phyloP scores from a whole-genome alignment of 257 asterid species.

The Solanum chiquidenum region DNA sequence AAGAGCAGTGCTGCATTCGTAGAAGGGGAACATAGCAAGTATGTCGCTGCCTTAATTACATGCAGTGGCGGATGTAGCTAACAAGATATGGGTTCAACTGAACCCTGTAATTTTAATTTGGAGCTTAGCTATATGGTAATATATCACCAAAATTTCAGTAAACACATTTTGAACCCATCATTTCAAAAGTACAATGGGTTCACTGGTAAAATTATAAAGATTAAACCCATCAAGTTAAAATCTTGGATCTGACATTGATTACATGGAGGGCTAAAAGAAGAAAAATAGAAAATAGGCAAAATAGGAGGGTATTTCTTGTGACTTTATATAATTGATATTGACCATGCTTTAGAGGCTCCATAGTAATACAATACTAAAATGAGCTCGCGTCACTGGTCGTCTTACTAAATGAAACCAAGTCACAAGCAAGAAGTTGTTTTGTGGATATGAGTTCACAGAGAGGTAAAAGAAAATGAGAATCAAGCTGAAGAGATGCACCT shows the following conservation, averaged over 20 bases:
- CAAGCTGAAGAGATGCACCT: background rate
- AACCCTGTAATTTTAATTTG: background rate
- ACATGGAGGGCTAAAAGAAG: background rate
- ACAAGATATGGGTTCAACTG: background rate
- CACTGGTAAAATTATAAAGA: background rate
- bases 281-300: background rate
- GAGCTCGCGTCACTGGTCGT: background rate
- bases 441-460: background rate
- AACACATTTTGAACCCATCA: background rate
- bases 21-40: background rate
- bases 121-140: background rate
- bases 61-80: background rate
- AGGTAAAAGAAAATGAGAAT: background rate
- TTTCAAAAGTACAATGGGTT: background rate
- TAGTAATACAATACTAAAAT: background rate
- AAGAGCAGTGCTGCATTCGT: background rate
- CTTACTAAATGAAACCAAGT: background rate
- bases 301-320: background rate
- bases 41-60: background rate
- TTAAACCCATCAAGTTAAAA: background rate
- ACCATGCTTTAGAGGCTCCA: background rate
- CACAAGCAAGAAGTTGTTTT: background rate
- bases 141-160: background rate
- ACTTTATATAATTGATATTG: background rate
- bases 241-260: background rate